Conservation (phyloP, 2,329 filamentous ascomycete species). For the Aspergillus latus region DNA sequence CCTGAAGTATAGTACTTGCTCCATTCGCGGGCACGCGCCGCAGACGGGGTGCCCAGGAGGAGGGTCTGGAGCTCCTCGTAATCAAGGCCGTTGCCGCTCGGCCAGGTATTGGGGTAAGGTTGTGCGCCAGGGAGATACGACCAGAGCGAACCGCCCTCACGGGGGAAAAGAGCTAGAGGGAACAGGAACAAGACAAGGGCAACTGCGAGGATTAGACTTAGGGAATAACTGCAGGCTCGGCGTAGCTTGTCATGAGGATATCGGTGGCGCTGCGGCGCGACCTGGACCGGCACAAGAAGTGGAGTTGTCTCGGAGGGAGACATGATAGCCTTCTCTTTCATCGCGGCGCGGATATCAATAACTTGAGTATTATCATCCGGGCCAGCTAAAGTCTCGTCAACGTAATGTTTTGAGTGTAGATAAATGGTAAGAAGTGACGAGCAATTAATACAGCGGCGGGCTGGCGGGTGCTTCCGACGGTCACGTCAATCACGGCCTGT, state of each 20-base stretch:
- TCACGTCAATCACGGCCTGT: background rate
- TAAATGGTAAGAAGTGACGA: background rate
- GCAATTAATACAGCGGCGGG: constrained; percentile 3
- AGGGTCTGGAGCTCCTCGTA: constrained; percentile 58
- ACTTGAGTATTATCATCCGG: background rate
- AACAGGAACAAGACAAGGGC: constrained; percentile 44
- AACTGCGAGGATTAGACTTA: constrained; percentile 40
- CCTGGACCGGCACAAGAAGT: constrained; percentile 7
- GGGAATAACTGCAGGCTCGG: constrained; percentile 15
- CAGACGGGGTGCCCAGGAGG: constrained; percentile 54
- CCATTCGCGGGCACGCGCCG: constrained; percentile 65
- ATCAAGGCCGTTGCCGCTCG: constrained; percentile 47
- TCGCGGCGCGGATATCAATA: background rate
- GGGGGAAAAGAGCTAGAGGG: constrained; percentile 40
- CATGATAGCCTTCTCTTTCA: constrained; percentile 14
- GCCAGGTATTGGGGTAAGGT: constrained; percentile 44
- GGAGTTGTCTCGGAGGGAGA: constrained; percentile 15
- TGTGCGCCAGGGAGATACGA: constrained; percentile 43
- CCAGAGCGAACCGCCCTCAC: constrained; percentile 38
- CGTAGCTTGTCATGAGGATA: constrained; percentile 14
- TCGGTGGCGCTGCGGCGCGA: constrained; percentile 11
- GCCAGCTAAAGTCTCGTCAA: background rate
- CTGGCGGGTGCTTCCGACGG: constrained; percentile 1
- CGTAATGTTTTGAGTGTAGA: background rate
- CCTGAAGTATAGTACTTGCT: constrained; percentile 76